Conservation (phyloP, 1,139 yeast species). For the Hyphopichia khmerensis region DNA sequence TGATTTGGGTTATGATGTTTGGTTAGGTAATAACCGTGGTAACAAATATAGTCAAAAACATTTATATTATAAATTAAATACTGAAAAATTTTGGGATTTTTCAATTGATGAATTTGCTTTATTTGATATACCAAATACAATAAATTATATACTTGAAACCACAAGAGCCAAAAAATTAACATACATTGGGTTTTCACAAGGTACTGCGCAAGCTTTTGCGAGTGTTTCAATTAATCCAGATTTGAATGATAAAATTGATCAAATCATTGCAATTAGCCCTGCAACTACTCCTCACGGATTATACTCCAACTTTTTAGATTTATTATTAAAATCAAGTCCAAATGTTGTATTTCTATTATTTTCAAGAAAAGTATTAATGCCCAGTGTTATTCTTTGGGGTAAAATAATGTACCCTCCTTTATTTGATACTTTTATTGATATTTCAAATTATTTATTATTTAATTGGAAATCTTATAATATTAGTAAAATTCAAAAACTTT, state of each 20-base stretch:
- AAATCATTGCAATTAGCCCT: conserved; percentile 82
- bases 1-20: conserved; percentile 85
- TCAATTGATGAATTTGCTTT: conserved; percentile 49
- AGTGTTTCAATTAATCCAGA: conserved; percentile 68
- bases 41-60: conserved; percentile 73
- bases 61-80: conserved; percentile 34
- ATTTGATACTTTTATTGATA: conserved; percentile 70
- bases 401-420: conserved; percentile 80
- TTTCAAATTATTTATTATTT: conserved; percentile 64
- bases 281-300: conserved; percentile 93
- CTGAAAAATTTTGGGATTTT: conserved; percentile 44
- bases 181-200: conserved; percentile 87
- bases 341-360: conserved; percentile 69
- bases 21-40: conserved; percentile 90
- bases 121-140: conserved; percentile 46
- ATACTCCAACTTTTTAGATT: conserved; percentile 71
- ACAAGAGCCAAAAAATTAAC: conserved; percentile 42
- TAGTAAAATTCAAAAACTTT: conserved; percentile 65
- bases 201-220: conserved; percentile 90
- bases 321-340: conserved; percentile 78
- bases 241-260: conserved; percentile 65
- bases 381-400: conserved; percentile 82
- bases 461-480: conserved; percentile 79
- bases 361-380: conserved; percentile 70
- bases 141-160: conserved; percentile 33